phyloP scores from a whole-genome alignment of 495 filamentous ascomycete genomes.

The Parachaetomium inaequale region DNA sequence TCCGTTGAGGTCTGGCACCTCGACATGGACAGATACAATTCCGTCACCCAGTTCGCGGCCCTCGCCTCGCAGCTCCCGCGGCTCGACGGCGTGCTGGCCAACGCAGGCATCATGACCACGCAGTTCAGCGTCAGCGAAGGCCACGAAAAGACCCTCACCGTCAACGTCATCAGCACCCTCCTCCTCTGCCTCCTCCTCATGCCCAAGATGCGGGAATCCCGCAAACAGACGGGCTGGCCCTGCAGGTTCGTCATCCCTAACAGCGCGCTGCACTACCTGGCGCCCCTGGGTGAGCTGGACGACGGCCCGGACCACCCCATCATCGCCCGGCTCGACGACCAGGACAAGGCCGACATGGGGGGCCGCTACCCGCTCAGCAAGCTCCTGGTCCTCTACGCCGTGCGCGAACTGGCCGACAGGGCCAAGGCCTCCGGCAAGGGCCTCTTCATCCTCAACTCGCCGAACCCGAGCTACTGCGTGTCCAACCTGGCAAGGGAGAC shows the following conservation, averaged over 20 bases:
- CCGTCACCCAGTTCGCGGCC: conserved; percentile 39
- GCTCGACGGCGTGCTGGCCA: conserved; percentile 47
- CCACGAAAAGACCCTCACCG: conserved; percentile 39
- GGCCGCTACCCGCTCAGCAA: neutral
- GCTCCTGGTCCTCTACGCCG: neutral
- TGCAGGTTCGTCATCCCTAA: neutral
- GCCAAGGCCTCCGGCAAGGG: no score
- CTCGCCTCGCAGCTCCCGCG: conserved; percentile 33
- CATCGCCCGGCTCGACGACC: neutral
- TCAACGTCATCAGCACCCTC: conserved; percentile 48
- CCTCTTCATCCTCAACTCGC: neutral
- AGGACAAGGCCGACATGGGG: neutral
- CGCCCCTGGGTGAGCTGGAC: neutral
- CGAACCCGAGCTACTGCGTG: conserved; percentile 1
- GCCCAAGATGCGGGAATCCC: conserved; percentile 38
- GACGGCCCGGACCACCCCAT: neutral
- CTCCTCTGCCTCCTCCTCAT: conserved; percentile 43
- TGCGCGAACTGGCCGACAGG: neutral
- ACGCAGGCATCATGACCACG: conserved; percentile 38
- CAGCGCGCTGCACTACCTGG: neutral
- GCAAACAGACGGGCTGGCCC: neutral
- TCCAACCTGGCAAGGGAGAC: neutral
- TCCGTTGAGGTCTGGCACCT: conserved; percentile 50
- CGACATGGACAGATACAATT: conserved; percentile 47
- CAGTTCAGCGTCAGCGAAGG: conserved; percentile 35